phyloP scores from a whole-genome alignment of 2,329 filamentous ascomycete genomes.

The Penicillium frequentans region DNA sequence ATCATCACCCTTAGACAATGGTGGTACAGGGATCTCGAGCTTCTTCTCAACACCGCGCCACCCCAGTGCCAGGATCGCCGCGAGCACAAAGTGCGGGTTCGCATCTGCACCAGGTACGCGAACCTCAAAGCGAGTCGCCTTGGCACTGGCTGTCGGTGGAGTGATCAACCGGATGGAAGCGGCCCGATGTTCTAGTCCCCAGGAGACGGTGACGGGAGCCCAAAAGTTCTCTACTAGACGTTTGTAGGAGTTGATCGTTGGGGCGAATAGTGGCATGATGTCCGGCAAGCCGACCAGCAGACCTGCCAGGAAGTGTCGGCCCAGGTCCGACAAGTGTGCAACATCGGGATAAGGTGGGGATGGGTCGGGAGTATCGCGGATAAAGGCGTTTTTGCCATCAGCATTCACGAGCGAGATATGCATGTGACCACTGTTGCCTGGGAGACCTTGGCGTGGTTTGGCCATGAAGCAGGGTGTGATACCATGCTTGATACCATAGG shows the following conservation, averaged over 20 bases:
- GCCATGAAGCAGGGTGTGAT: slow-evolving; percentile 99
- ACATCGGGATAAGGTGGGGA: slow-evolving; percentile 74
- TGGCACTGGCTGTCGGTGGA: slow-evolving; percentile 79
- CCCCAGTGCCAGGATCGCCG: slow-evolving; percentile 81
- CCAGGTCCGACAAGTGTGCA: slow-evolving; percentile 78
- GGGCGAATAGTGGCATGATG: slow-evolving; percentile 92
- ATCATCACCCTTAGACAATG: slow-evolving; percentile 80
- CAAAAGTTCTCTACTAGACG: slow-evolving; percentile 98
- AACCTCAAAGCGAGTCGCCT: slow-evolving; percentile 88
- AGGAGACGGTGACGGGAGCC: slow-evolving; percentile 96
- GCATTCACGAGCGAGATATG: slow-evolving; percentile 85
- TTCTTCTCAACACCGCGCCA: slow-evolving; percentile 94
- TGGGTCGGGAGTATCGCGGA: slow-evolving; percentile 69
- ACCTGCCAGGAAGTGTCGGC: slow-evolving; percentile 89
- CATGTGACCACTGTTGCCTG: slow-evolving; percentile 94
- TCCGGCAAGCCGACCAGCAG: slow-evolving; percentile 85
- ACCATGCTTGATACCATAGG: slow-evolving; percentile 78
- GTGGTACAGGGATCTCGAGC: slow-evolving; percentile 76
- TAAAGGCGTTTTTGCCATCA: slow-evolving; percentile 80
- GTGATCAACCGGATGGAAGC: slow-evolving; percentile 88
- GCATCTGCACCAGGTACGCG: slow-evolving; percentile 92
- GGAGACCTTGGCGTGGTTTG: slow-evolving; percentile 85
- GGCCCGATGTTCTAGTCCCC: slow-evolving; percentile 93
- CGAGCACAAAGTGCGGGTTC: slow-evolving; percentile 83
- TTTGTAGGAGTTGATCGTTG: slow-evolving; percentile 97